A percentile compares a stretch with the other conserved stretches of the same genome.
phyloP scores from a whole-genome alignment of 2,329 filamentous ascomycete genomes.

The Xylariaceae sp. region DNA sequence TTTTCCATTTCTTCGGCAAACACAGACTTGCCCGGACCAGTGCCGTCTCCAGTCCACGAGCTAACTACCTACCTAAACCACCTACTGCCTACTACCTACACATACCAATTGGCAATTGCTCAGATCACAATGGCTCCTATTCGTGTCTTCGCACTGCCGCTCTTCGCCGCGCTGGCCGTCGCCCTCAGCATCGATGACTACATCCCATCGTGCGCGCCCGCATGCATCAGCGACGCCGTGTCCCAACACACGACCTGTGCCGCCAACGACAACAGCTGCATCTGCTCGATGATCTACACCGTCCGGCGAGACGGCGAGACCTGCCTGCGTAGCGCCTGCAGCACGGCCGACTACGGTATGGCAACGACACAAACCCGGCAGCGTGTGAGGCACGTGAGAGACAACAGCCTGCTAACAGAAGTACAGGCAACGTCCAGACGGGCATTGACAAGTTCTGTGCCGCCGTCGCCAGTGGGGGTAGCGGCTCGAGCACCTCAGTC shows the following conservation, averaged over 20 bases:
- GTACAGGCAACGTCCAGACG: constrained; percentile 27
- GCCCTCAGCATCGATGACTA: constrained; percentile 29
- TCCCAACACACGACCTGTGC: constrained; percentile 28
- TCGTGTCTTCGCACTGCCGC: constrained; percentile 25
- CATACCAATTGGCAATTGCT: constrained; percentile 4
- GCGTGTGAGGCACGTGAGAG: no score
- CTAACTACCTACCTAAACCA: no score
- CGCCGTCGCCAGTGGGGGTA: constrained; percentile 19
- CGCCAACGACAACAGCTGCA: constrained; percentile 27
- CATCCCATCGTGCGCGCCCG: constrained; percentile 27
- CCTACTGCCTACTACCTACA: no score
- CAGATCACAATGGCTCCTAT: constrained; percentile 28
- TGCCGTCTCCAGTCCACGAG: no score
- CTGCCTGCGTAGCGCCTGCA: constrained; percentile 29
- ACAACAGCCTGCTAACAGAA: constrained; percentile 3
- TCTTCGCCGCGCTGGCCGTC: constrained; percentile 24
- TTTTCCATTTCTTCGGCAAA: no score
- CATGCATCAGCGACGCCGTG: constrained; percentile 26
- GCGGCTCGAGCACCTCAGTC: constrained; percentile 9
- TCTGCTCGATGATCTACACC: constrained; percentile 29
- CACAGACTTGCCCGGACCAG: no score
- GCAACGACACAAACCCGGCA: neutral
- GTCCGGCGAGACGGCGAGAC: constrained; percentile 30
- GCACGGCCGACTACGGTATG: constrained; percentile 30
- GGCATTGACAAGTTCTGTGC: constrained; percentile 30